Base-by-base conservation (phyloP, 2,329 filamentous ascomycete species). In the Amylocarpus encephaloides region DNA sequence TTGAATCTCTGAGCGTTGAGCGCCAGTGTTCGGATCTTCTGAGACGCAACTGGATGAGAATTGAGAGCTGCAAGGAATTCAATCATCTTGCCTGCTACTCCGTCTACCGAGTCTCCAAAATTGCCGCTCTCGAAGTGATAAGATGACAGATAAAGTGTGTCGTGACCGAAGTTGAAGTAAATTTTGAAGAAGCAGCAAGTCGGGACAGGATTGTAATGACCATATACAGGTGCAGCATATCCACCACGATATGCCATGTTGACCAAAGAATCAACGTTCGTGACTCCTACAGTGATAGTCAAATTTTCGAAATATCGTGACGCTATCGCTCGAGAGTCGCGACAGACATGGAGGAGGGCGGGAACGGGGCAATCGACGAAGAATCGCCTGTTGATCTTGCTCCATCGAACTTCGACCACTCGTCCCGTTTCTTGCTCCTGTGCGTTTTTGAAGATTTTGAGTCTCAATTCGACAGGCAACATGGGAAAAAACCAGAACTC, bases 341-440 rank as follows among this genome's bases (percentile, higher is more conserved):
- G 15, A 16, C 34, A 44, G 15, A 38, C 33, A 6, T 43, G 41
- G 6, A 45, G 42, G 26, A 50, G 48, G 7, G 29, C n/a, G 6
- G 40, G 33, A 11, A 40, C 33, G 6, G 16, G 6, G 10, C 10
- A 19, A n/a, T 50, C 48, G 26, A 34, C 19, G 18, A 39, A 50
- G 26, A 34, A 50, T n/a, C 40, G 41, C 18, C 33, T 18, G n/a
- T 50, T 45, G 32, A 7, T 26, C 35, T 45, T 44, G 40, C 34
- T 40, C 48, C 41, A 50, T n/a, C 42, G 18, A 7, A 50, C 41
- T 33, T 50, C 48, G 11, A 50, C 26, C 16, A 44, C 15, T 2
- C 41, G 22, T 6, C 32, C 46, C 16, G 3, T 5, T 18, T 49
- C 29, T 1, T 15, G 18, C 13, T 32, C 33, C 13, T 5, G n/a